These are phyloP conservation scores for Colletotrichum abscissum DNA, from an alignment of 2,329 filamentous ascomycete species.

Conservation along the genomic window DNA sequence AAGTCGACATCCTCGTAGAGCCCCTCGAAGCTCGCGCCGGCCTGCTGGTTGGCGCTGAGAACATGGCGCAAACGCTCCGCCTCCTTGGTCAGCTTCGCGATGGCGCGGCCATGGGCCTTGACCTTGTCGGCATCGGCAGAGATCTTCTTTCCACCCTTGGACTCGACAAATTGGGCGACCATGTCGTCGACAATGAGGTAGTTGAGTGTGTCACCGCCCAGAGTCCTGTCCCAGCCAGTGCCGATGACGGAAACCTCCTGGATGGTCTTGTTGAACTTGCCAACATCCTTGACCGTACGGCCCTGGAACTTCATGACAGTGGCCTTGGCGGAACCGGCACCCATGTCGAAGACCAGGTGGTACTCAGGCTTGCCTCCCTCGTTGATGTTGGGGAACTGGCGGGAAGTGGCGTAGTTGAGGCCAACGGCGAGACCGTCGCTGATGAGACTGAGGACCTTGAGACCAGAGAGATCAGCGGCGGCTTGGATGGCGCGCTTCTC, in stretches of 20 bases:
- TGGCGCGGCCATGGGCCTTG: slow-evolving; percentile 81
- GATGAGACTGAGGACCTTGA: slow-evolving; percentile 86
- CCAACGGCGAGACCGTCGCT: slow-evolving; percentile 94
- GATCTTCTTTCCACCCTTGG: slow-evolving; percentile 73
- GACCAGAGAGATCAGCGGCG: slow-evolving; percentile 87
- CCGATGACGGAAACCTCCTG: slow-evolving; percentile 94
- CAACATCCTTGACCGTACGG: slow-evolving; percentile 88
- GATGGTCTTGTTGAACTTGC: slow-evolving; percentile 94
- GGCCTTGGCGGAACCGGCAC: slow-evolving; percentile 91
- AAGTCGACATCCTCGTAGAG: slow-evolving; percentile 94
- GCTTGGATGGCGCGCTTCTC: slow-evolving; percentile 89
- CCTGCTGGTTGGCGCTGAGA: slow-evolving; percentile 89
- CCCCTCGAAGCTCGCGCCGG: slow-evolving; percentile 83
- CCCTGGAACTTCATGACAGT: slow-evolving; percentile 92
- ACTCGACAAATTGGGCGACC: slow-evolving; percentile 80
- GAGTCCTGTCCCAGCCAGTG: slow-evolving; percentile 86
- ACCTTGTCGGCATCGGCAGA: slow-evolving; percentile 72
- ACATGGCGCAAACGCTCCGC: slow-evolving; percentile 89
- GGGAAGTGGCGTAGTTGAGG: slow-evolving; percentile 91
- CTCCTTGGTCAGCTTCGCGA: slow-evolving; percentile 93
- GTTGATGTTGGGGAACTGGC: slow-evolving; percentile 86
- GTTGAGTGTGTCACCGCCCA: slow-evolving; percentile 92
- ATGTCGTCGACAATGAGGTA: slow-evolving; percentile 90
- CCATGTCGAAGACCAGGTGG: slow-evolving; percentile 97
- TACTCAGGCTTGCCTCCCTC: slow-evolving; percentile 89